Percentiles rank a stretch among this genome's conserved stretches.
These are phyloP conservation scores for Daedalea quercina DNA, from an alignment of 768 basidiomycete species.

Conservation along the genomic window DNA sequence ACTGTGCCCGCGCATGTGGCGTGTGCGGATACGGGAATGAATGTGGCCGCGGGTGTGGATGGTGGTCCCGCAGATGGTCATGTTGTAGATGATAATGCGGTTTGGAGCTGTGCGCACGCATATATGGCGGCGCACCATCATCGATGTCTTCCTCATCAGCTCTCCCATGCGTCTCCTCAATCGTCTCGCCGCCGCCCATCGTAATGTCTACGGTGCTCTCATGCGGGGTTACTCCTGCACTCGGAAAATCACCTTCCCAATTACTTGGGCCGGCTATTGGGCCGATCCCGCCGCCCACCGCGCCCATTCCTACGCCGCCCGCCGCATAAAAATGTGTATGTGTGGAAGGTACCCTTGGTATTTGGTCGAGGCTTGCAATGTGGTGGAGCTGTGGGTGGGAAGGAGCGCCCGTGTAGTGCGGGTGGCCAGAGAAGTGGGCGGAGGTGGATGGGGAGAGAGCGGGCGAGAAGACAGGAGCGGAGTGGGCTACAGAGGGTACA, in stretches of 20 bases:
- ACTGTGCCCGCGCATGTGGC: not conserved
- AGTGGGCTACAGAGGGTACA: not conserved
- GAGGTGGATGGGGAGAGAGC: conserved; percentile 1
- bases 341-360: not conserved
- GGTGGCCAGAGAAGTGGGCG: not conserved
- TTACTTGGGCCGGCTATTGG: not conserved
- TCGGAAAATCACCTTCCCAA: not conserved
- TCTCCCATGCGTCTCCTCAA: not conserved
- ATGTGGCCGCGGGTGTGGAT: conserved; percentile 3
- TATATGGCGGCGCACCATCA: conserved; percentile 13
- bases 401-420: not conserved
- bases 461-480: not conserved
- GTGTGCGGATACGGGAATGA: not conserved
- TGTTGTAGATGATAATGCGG: not conserved
- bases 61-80: not conserved
- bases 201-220: not conserved
- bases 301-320: not conserved
- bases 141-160: not conserved
- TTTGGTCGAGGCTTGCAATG: not conserved
- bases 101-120: not conserved
- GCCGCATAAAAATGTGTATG: not conserved
- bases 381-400: conserved; percentile 2
- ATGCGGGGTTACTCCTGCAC: conserved; percentile 1
- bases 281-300: conserved; percentile 2
- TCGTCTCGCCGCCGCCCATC: not conserved